Evolutionary conservation across 2,329 filamentous ascomycete genomes (phyloP).

Genomic region (Diaporthe aspalathi): DNA sequence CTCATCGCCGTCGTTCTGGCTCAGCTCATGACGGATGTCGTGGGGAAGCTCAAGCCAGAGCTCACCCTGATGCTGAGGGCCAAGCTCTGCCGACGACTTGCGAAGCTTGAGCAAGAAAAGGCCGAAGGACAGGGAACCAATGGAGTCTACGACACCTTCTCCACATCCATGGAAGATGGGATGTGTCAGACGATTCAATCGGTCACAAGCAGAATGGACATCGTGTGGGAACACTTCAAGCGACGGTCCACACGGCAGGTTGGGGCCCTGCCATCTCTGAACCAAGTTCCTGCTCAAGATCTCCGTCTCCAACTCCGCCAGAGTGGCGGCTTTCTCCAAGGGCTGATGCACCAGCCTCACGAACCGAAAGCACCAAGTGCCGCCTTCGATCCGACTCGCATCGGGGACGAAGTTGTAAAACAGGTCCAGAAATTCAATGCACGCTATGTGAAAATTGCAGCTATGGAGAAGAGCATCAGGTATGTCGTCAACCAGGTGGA

Average conservation of each 20-base stretch:
- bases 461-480: background rate
- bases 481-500: background rate
- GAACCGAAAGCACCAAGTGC: background rate
- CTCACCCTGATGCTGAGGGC: constrained; percentile 53
- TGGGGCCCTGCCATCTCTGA: constrained; percentile 49
- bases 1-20: constrained; percentile 62
- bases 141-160: constrained; percentile 45
- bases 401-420: constrained; percentile 28
- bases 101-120: constrained; percentile 64
- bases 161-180: constrained; percentile 43
- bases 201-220: constrained; percentile 47
- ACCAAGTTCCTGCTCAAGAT: constrained; percentile 47
- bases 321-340: constrained; percentile 50
- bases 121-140: constrained; percentile 28
- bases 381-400: background rate
- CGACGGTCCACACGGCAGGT: constrained; percentile 50
- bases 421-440: constrained; percentile 31
- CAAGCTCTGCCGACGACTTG: constrained; percentile 67
- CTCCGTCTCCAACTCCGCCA: constrained; percentile 53
- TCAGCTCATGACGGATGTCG: constrained; percentile 55
- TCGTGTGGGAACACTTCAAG: constrained; percentile 56
- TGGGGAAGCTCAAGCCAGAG: constrained; percentile 50
- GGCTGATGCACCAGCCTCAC: constrained; percentile 34
- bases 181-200: constrained; percentile 47
- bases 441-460: constrained; percentile 7